These are phyloP conservation scores for Ophiostoma novo-ulmi DNA, from an alignment of 2,329 filamentous ascomycete species.

Conservation along the genomic window DNA sequence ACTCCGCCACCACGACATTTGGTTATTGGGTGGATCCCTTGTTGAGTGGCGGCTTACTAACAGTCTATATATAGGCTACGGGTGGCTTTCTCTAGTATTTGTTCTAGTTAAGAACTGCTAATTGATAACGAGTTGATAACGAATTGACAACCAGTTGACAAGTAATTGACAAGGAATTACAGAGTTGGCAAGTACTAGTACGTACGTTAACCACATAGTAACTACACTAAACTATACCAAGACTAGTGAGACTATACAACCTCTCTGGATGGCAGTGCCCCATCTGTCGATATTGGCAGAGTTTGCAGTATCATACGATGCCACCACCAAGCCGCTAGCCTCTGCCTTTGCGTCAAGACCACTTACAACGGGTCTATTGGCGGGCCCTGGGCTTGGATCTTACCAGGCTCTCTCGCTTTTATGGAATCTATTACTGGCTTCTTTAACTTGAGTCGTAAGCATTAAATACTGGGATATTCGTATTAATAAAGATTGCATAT, in stretches of 20 bases:
- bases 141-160: not conserved
- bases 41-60: not conserved
- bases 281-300: not conserved
- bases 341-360: not conserved
- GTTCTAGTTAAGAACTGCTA: not conserved
- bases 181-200: no score
- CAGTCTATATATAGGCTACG: not conserved
- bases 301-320: not conserved
- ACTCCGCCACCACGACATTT: conserved; percentile 15
- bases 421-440: not conserved
- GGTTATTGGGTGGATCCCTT: not conserved
- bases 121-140: not conserved
- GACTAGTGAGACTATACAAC: not conserved
- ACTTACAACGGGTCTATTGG: conserved; percentile 3
- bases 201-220: no score
- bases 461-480: no score
- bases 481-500: no score
- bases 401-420: no score
- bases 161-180: not conserved
- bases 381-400: not conserved
- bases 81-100: not conserved
- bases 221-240: not conserved
- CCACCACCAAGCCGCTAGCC: not conserved
- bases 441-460: not conserved
- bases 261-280: not conserved